Conservation (phyloP, 2,329 filamentous ascomycete species). For the Periglandula ipomoeae region DNA sequence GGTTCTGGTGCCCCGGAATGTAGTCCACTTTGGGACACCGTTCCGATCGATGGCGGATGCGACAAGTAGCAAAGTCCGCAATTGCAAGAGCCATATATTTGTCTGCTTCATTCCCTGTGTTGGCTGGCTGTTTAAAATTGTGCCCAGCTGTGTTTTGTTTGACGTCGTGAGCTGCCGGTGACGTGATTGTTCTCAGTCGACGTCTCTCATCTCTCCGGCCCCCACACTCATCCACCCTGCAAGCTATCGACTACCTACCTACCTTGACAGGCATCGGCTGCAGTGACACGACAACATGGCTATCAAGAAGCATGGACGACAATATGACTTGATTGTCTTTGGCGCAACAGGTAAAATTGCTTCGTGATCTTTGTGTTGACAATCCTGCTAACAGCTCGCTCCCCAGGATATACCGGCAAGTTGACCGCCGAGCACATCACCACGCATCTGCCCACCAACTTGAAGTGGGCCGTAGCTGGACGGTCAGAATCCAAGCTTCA, state of each 20-base stretch:
- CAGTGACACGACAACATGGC: conserved; percentile 26
- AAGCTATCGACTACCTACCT: neutral
- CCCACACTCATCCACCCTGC: neutral
- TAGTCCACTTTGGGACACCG: neutral
- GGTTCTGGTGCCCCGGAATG: too few species aligned
- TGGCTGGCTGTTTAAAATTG: too few species aligned
- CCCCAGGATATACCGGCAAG: conserved; percentile 70
- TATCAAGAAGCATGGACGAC: conserved; percentile 39
- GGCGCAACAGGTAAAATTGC: conserved; percentile 43
- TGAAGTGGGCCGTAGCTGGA: conserved; percentile 84
- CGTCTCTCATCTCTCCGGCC: neutral
- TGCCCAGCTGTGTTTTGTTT: neutral
- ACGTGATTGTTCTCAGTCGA: neutral
- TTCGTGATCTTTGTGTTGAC: too few species aligned
- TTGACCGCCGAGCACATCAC: conserved; percentile 68
- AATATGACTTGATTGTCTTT: conserved; percentile 49
- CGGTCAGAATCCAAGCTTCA: conserved; percentile 71
- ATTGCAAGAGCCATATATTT: too few species aligned
- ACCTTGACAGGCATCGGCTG: neutral
- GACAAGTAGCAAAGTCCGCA: neutral
- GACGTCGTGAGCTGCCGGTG: neutral
- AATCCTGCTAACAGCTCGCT: neutral
- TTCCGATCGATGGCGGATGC: neutral
- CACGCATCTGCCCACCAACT: conserved; percentile 58
- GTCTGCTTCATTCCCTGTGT: too few species aligned